Evolutionary conservation across 495 filamentous ascomycete species (phyloP), one percentile per base, ranked within the genome.

Genomic region (Aspergillus haitiensis): DNA sequence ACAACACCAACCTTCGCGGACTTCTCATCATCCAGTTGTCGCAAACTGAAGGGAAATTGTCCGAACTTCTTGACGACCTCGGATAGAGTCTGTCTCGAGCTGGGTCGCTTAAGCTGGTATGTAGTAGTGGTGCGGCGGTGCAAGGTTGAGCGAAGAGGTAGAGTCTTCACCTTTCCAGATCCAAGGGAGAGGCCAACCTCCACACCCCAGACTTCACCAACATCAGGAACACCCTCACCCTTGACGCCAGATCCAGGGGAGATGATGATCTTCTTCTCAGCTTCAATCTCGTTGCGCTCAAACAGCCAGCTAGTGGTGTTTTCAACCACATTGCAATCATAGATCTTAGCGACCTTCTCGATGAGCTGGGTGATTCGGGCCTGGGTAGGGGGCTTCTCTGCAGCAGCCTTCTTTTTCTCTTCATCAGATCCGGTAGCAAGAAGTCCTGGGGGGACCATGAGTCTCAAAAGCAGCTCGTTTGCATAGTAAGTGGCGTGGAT

Each of bases 271-370:
- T 96, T 97, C 86, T 98, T 98, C 80, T 89, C 89, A 58, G 88
- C 89, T 78, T 98, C 94, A 64, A 98, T 98, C 72, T 98, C 94
- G 74, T 98, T 96, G 69, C 89, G 88, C 64, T 90, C 91, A 70
- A 98, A 97, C 39, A 90, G 75, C 92, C 93, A 98, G 70, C 89
- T 92, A 47, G 94, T 98, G 47, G 94, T 98, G 80, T 91, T 94
- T 82, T 98, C 95, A 52, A 98, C 91, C 40, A 98, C 76, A 63
- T 87, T 96, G 82, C 90, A 93, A 60, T 88, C 92, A 78, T 96
- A 98, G 60, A 82, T 83, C 74, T 93, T 89, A 64, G 88, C 91
- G 18, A 98, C 84, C 82, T 95, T 98, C 77, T 97, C 91, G 39
- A 98, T 78, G 52, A 96, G 79, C 60, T 84, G 80, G 58, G 88